phyloP scores from a whole-genome alignment of 345 rosid genomes.

The Eucalyptus pauciflora region DNA sequence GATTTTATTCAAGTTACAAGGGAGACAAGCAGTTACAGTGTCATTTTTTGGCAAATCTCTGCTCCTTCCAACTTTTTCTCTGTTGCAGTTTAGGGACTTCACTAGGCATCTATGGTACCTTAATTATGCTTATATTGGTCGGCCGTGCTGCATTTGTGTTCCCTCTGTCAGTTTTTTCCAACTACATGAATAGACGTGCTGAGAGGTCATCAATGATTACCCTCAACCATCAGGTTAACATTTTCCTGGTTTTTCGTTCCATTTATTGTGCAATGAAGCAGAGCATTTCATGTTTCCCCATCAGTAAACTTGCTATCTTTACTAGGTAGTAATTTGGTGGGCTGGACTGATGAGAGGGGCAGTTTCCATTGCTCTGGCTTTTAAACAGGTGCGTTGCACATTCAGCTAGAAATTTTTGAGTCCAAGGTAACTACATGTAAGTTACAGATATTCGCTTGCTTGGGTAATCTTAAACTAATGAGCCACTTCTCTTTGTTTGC shows the following conservation, averaged over 20 bases:
- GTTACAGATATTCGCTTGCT: neutral
- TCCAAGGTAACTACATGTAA: neutral
- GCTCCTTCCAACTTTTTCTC: neutral
- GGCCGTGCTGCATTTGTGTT: constrained; percentile 87
- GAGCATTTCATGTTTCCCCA: neutral
- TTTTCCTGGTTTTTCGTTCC: neutral
- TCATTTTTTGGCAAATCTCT: neutral
- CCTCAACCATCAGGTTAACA: constrained; percentile 56
- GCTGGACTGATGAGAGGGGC: constrained; percentile 95
- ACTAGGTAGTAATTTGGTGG: constrained; percentile 87
- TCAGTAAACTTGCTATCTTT: neutral
- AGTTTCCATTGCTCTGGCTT: constrained; percentile 87
- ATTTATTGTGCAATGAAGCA: neutral
- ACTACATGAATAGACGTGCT: constrained; percentile 39
- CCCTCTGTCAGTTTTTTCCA: constrained; percentile 60
- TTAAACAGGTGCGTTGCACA: constrained; percentile 51
- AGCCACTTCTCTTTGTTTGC: neutral
- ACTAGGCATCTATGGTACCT: constrained; percentile 30
- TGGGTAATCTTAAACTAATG: neutral
- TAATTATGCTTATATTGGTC: constrained; percentile 40
- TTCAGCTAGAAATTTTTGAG: neutral
- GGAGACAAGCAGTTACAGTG: neutral
- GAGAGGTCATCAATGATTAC: constrained; percentile 33
- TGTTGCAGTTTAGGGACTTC: constrained; percentile 42
- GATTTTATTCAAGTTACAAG: neutral